A percentile compares a stretch with the other conserved stretches of the same genome.
Evolutionary conservation across 23 red algal species (phyloP).

Genomic region (Chondrus crispus): DNA sequence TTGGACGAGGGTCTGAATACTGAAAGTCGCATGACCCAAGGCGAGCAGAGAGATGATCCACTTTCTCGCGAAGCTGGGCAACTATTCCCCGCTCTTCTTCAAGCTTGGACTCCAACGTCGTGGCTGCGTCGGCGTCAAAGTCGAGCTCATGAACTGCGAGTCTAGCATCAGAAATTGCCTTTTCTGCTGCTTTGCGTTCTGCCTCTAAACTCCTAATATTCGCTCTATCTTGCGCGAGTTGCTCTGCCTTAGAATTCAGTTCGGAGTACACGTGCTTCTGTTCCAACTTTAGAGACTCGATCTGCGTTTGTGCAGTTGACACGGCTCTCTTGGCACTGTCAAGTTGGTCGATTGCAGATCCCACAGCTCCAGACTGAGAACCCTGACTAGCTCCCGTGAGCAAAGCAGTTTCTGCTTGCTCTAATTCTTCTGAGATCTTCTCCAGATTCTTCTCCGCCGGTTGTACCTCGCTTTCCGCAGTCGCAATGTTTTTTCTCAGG

Average conservation of each 20-base stretch:
- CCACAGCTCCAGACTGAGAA: constrained; percentile 32
- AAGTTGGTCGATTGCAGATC: constrained; percentile 71
- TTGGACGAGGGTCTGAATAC: constrained; percentile 64
- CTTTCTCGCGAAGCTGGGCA: constrained; percentile 22
- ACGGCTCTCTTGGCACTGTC: constrained; percentile 49
- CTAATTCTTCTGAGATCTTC: constrained; percentile 12
- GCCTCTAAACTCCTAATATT: constrained; percentile 45
- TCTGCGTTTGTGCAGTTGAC: constrained; percentile 44
- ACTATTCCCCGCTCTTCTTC: constrained; percentile 35
- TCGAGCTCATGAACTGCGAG: constrained; percentile 90
- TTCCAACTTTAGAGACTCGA: constrained; percentile 49
- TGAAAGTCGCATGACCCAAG: constrained; percentile 71
- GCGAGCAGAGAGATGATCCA: constrained; percentile 63
- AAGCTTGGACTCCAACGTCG: constrained; percentile 17
- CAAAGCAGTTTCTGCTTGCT: constrained; percentile 52
- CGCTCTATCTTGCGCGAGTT: constrained; percentile 48
- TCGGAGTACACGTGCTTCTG: constrained; percentile 31
- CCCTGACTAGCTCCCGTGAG: constrained; percentile 64
- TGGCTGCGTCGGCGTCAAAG: constrained; percentile 65
- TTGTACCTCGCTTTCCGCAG: neutral
- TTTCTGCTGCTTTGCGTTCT: constrained; percentile 47
- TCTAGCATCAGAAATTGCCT: constrained; percentile 64
- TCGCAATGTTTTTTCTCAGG: neutral
- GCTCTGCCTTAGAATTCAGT: constrained; percentile 21
- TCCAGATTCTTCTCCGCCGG: constrained; percentile 14